Evolutionary conservation across 2,329 filamentous ascomycete genomes (phyloP).

Genomic region (Calonectria hongkongensis): DNA sequence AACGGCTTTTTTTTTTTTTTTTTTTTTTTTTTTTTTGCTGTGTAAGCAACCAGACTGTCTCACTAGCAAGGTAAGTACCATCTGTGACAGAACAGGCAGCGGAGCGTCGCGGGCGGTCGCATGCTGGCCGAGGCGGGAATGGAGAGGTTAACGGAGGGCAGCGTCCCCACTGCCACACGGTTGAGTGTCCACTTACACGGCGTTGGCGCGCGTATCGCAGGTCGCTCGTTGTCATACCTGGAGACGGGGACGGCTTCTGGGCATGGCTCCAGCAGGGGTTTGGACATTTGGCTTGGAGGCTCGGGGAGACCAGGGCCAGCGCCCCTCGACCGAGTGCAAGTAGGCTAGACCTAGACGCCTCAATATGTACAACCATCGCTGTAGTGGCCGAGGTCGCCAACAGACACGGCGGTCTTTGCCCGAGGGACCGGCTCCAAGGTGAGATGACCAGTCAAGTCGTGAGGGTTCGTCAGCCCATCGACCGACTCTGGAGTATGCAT

Average conservation of each 20-base stretch:
- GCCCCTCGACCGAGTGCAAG: constrained; percentile 40
- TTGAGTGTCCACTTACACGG: constrained; percentile 32
- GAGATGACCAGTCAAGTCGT: constrained; percentile 50
- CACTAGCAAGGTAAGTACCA: neutral
- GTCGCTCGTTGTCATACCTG: constrained; percentile 39
- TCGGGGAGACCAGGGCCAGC: constrained; percentile 50
- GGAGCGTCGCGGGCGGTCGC: constrained; percentile 28
- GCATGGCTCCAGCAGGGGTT: constrained; percentile 33
- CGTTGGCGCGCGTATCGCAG: constrained; percentile 36
- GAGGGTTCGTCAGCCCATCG: constrained; percentile 52
- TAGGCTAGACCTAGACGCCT: constrained; percentile 41
- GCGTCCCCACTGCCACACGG: constrained; percentile 39
- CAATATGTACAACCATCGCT: constrained; percentile 35
- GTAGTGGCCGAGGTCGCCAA: constrained; percentile 40
- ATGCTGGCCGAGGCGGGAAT: constrained; percentile 33
- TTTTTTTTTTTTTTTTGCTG: neutral
- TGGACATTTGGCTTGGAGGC: constrained; percentile 37
- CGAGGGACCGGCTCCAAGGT: constrained; percentile 38
- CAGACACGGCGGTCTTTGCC: constrained; percentile 47
- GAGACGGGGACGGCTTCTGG: constrained; percentile 27
- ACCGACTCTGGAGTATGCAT: constrained; percentile 30
- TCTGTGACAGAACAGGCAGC: neutral
- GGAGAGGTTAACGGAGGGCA: constrained; percentile 23
- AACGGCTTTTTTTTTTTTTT: neutral
- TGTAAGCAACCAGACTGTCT: neutral